Percentiles rank a stretch among this genome's conserved stretches.
Evolutionary conservation across 139 green algal genomes (phyloP).

Genomic region (Trebouxia sp.): DNA sequence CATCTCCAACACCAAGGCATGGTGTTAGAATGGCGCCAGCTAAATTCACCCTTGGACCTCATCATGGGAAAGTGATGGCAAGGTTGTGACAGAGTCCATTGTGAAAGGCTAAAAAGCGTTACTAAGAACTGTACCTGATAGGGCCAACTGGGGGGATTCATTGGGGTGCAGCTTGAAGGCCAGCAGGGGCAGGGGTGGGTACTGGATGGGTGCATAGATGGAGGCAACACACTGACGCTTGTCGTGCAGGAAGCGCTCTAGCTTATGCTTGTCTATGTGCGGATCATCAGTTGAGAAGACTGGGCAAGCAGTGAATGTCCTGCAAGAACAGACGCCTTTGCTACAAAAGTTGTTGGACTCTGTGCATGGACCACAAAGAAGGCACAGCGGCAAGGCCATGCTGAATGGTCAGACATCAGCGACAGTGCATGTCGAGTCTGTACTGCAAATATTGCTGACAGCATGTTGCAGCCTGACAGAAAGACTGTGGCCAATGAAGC

Average conservation of each 20-base stretch:
- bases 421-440: too few species aligned
- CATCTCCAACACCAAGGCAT: too few species aligned
- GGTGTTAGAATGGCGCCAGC: too few species aligned
- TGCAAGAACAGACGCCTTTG: constrained; percentile 25
- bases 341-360: background rate
- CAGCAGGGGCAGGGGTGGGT: constrained; percentile 84
- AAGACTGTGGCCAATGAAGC: too few species aligned
- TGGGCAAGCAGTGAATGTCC: constrained; percentile 56
- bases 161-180: constrained; percentile 59
- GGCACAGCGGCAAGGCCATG: too few species aligned
- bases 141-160: constrained; percentile 47
- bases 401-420: too few species aligned
- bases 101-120: too few species aligned
- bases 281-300: constrained; percentile 77
- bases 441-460: too few species aligned
- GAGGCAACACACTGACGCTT: constrained; percentile 63
- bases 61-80: too few species aligned
- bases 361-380: background rate
- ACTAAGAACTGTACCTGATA: constrained; percentile 33
- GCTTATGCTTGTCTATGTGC: constrained; percentile 90
- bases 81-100: too few species aligned
- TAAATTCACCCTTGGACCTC: too few species aligned
- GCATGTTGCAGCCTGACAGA: too few species aligned
- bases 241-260: constrained; percentile 89
- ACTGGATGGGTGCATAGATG: constrained; percentile 87